Evolutionary conservation across 805 yeast genomes (phyloP).

Genomic region (Pichia phayaonensis): DNA sequence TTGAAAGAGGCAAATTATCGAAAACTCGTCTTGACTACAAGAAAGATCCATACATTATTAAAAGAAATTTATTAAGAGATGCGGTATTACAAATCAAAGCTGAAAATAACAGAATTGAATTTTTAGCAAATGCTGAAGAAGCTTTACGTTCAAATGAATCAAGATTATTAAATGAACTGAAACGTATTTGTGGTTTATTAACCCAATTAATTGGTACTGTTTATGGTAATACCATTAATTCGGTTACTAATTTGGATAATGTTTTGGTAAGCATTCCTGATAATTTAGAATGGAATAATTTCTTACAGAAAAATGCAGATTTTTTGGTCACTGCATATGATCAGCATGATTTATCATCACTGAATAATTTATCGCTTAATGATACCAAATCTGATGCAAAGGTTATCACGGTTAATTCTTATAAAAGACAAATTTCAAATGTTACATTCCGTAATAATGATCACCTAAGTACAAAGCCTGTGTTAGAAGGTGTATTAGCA

Average conservation of each 20-base stretch:
- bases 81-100: slow-evolving; percentile 36
- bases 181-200: slow-evolving; percentile 30
- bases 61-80: slow-evolving; percentile 30
- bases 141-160: slow-evolving; percentile 34
- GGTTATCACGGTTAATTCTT: slow-evolving; percentile 11
- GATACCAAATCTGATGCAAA: slow-evolving; percentile 5
- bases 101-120: slow-evolving; percentile 40
- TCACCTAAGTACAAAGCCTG: slow-evolving; percentile 35
- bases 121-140: slow-evolving; percentile 35
- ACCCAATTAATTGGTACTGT: slow-evolving; percentile 24
- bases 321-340: slow-evolving; percentile 24
- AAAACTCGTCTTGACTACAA: slow-evolving; percentile 27
- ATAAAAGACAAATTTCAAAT: slow-evolving; percentile 30
- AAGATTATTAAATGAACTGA: slow-evolving; percentile 36
- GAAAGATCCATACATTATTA: slow-evolving; percentile 40
- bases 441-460: slow-evolving; percentile 33
- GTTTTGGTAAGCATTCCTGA: slow-evolving; percentile 29
- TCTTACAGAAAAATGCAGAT: slow-evolving; percentile 26
- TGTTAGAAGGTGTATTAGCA: slow-evolving; percentile 39
- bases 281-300: slow-evolving; percentile 39
- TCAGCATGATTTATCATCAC: slow-evolving; percentile 7
- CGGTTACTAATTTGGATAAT: slow-evolving; percentile 25
- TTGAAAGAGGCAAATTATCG: slow-evolving; percentile 10
- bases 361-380: slow-evolving; percentile 12
- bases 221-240: slow-evolving; percentile 23